These are phyloP conservation scores for Fragaria iinumae DNA, from an alignment of 306 rosid genomes.

Conservation along the genomic window DNA sequence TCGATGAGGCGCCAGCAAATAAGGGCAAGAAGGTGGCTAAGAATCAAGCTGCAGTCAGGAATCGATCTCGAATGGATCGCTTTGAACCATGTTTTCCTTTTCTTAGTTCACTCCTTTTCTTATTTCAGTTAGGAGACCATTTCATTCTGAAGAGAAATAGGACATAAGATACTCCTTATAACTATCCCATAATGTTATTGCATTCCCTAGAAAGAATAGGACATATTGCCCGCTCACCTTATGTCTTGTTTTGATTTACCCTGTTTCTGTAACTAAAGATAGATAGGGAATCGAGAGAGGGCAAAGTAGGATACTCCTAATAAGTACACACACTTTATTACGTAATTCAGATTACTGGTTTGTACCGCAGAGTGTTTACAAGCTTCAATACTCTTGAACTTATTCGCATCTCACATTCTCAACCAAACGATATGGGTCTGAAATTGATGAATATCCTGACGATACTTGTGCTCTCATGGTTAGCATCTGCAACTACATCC, in stretches of 20 bases:
- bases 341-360: neutral
- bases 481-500: neutral
- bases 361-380: neutral
- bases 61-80: too few species aligned
- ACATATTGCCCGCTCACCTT: neutral
- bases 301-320: neutral
- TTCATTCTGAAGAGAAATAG: too few species aligned
- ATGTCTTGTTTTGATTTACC: too few species aligned
- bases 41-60: too few species aligned
- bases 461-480: neutral
- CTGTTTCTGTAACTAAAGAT: too few species aligned
- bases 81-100: too few species aligned
- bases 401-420: neutral
- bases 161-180: too few species aligned
- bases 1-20: too few species aligned
- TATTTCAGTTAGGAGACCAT: too few species aligned
- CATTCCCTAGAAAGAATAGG: neutral
- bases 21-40: neutral
- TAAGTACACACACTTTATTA: neutral
- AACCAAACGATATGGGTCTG: neutral
- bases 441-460: neutral
- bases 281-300: too few species aligned
- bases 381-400: neutral
- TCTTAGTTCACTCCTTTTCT: too few species aligned
- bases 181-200: neutral